A percentile compares a stretch with the other conserved stretches of the same genome.
phyloP scores from a whole-genome alignment of 805 yeast species.

The Priceomyces haplophilus region DNA sequence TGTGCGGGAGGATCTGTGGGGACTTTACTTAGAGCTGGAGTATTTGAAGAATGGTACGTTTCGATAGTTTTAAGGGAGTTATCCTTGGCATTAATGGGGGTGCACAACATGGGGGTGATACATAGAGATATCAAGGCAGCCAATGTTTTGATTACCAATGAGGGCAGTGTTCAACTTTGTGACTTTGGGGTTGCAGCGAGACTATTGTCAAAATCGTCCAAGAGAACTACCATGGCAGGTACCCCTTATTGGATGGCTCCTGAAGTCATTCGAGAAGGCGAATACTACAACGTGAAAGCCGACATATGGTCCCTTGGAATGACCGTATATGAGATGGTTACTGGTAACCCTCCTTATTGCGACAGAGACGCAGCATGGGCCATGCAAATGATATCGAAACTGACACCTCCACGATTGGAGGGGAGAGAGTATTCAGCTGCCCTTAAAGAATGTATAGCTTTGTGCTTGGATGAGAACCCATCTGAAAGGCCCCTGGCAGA shows the following conservation, averaged over 20 bases:
- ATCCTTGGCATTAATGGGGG: slow-evolving; percentile 69
- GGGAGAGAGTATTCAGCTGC: slow-evolving; percentile 76
- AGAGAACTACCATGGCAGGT: slow-evolving; percentile 93
- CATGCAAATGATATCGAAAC: slow-evolving; percentile 87
- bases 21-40: slow-evolving; percentile 81
- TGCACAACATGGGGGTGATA: slow-evolving; percentile 86
- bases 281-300: slow-evolving; percentile 82
- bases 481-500: slow-evolving; percentile 86
- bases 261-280: slow-evolving; percentile 91
- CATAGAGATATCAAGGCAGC: slow-evolving; percentile 98
- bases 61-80: slow-evolving; percentile 85
- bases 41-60: slow-evolving; percentile 77
- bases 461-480: slow-evolving; percentile 92
- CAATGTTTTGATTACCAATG: slow-evolving; percentile 81
- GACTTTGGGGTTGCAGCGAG: slow-evolving; percentile 99
- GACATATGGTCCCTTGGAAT: slow-evolving; percentile 98
- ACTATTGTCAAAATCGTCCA: slow-evolving; percentile 65
- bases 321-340: slow-evolving; percentile 89
- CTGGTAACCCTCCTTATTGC: slow-evolving; percentile 96
- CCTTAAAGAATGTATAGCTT: slow-evolving; percentile 83
- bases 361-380: slow-evolving; percentile 95
- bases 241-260: slow-evolving; percentile 99
- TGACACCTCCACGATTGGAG: slow-evolving; percentile 91
- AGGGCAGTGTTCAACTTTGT: slow-evolving; percentile 87
- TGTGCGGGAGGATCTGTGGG: slow-evolving; percentile 96